Conservation (phyloP, 257 asterid genomes). For the Penstemon davidsonii region DNA sequence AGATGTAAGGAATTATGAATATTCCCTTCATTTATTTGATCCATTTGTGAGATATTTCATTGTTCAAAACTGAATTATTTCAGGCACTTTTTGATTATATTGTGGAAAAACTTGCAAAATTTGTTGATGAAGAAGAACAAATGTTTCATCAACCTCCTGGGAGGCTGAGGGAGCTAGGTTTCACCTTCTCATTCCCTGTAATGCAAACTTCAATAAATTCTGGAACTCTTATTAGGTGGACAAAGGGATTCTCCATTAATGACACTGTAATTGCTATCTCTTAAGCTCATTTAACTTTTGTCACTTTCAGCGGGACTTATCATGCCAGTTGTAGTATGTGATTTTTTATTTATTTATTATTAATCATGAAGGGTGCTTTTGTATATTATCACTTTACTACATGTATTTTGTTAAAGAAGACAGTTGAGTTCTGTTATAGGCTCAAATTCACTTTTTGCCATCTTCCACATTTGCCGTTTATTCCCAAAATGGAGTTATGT, state of each 20-base stretch:
- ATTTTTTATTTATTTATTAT: neutral
- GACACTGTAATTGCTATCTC: slow-evolving; percentile 49
- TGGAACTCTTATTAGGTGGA: slow-evolving; percentile 89
- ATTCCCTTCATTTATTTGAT: neutral
- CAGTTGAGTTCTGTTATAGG: no score
- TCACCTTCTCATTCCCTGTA: slow-evolving; percentile 83
- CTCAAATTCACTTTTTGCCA: no score
- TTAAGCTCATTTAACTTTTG: slow-evolving; percentile 13
- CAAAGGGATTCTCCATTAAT: slow-evolving; percentile 80
- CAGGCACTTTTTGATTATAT: slow-evolving; percentile 78
- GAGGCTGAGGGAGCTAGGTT: slow-evolving; percentile 67
- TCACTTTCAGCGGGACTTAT: neutral
- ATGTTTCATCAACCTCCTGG: slow-evolving; percentile 55
- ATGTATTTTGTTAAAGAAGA: no score
- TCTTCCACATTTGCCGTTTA: neutral
- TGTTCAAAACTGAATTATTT: slow-evolving; percentile 15
- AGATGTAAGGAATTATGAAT: slow-evolving; percentile 37
- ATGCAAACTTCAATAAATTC: slow-evolving; percentile 80
- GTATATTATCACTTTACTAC: no score
- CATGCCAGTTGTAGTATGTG: neutral
- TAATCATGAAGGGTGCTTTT: no score
- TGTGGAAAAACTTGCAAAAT: slow-evolving; percentile 63
- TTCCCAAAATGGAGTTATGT: slow-evolving; percentile 3
- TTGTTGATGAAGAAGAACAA: slow-evolving; percentile 59
- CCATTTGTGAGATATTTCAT: slow-evolving; percentile 10